These are phyloP conservation scores for Diaporthe citriasiana DNA, from an alignment of 2,329 filamentous ascomycete species.

Conservation along the genomic window DNA sequence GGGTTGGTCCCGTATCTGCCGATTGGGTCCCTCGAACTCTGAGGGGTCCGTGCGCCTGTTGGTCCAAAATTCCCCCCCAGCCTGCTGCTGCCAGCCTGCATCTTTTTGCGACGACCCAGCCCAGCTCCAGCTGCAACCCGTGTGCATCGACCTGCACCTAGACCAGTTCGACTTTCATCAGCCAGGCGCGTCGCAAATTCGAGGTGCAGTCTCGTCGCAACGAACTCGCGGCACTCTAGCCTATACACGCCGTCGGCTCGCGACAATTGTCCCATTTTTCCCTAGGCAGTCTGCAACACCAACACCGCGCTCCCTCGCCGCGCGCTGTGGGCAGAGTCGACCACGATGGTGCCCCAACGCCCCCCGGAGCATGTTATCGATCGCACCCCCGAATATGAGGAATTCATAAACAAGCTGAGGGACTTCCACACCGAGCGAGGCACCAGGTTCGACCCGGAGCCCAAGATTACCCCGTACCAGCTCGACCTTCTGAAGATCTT, in stretches of 20 bases:
- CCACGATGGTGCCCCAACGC: constrained; percentile 53
- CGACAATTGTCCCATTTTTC: neutral
- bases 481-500: constrained; percentile 85
- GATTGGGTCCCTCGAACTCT: neutral
- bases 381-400: constrained; percentile 78
- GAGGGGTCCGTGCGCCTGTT: too few relatives aligned
- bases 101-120: constrained; percentile 30
- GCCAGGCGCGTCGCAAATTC: constrained; percentile 21
- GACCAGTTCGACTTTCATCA: constrained; percentile 29
- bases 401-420: constrained; percentile 81
- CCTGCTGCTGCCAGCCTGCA: constrained; percentile 28
- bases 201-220: neutral
- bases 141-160: neutral
- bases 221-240: neutral
- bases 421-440: constrained; percentile 85
- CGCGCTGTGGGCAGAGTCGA: constrained; percentile 23
- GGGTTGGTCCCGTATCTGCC: neutral
- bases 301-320: neutral
- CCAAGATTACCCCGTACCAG: constrained; percentile 82
- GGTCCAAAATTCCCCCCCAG: constrained; percentile 33
- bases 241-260: neutral
- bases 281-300: neutral
- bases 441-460: constrained; percentile 83
- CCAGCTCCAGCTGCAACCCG: constrained; percentile 19
- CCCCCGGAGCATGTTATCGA: constrained; percentile 61